phyloP scores from a whole-genome alignment of 305 asterid genomes.

The Fraxinus angustifolia region DNA sequence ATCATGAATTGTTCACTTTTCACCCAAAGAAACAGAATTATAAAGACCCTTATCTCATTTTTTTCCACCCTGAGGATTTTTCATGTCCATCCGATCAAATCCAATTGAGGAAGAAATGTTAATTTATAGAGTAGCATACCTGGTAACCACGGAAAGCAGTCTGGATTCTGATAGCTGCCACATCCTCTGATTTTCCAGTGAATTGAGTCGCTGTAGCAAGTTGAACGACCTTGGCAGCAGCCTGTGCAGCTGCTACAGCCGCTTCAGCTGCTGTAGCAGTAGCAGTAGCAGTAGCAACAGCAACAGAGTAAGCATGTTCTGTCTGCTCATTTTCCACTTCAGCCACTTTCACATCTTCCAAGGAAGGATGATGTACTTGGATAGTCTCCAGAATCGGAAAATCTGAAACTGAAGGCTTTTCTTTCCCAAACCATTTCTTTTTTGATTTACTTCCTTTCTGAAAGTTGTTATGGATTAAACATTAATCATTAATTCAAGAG shows the following conservation, averaged over 20 bases:
- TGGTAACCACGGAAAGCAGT: constrained; percentile 87
- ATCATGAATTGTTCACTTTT: background rate
- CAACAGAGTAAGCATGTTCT: constrained; percentile 65
- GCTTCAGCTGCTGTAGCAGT: constrained; percentile 70
- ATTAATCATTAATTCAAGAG: background rate
- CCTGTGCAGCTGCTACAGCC: constrained; percentile 64
- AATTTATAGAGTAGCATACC: constrained; percentile 31
- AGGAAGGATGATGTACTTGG: constrained; percentile 42
- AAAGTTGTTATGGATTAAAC: background rate
- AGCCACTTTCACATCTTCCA: constrained; percentile 52
- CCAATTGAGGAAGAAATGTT: background rate
- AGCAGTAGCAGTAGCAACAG: constrained; percentile 48
- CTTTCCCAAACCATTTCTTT: constrained; percentile 47
- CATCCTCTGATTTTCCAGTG: constrained; percentile 72
- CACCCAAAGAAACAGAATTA: background rate
- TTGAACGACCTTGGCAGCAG: constrained; percentile 66
- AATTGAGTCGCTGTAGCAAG: constrained; percentile 39
- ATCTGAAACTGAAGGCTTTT: constrained; percentile 39
- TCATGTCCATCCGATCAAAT: background rate
- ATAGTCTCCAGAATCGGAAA: constrained; percentile 39
- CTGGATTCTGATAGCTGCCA: constrained; percentile 78
- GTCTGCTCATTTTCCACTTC: constrained; percentile 64
- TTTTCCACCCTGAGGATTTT: background rate
- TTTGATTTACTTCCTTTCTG: constrained; percentile 53
- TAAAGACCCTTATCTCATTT: background rate